phyloP scores from a whole-genome alignment of 1,139 yeast genomes.

The Saccharomyces hybrid region DNA sequence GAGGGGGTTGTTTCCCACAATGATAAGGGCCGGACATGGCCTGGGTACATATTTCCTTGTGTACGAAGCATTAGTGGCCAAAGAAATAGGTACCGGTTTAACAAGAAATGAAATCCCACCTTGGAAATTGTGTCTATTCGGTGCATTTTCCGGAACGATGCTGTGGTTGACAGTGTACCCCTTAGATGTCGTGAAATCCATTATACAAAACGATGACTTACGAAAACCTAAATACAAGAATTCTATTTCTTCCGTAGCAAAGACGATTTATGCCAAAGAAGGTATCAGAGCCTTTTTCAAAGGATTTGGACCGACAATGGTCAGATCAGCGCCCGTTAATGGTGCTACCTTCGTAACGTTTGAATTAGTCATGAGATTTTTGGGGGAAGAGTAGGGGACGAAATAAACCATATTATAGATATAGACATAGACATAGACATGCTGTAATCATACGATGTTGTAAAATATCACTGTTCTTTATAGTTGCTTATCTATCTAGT shows the following conservation, averaged over 20 bases:
- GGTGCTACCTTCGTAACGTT: slow-evolving; percentile 93
- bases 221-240: slow-evolving; percentile 36
- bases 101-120: slow-evolving; percentile 66
- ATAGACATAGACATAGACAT: not conserved
- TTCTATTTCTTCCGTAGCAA: slow-evolving; percentile 44
- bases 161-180: slow-evolving; percentile 82
- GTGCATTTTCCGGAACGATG: slow-evolving; percentile 81
- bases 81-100: slow-evolving; percentile 41
- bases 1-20: slow-evolving; percentile 74
- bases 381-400: slow-evolving; percentile 24
- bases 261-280: slow-evolving; percentile 42
- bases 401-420: not conserved
- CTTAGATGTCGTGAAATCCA: slow-evolving; percentile 76
- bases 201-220: slow-evolving; percentile 74
- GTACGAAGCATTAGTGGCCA: slow-evolving; percentile 74
- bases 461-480: not conserved
- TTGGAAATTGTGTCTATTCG: slow-evolving; percentile 71
- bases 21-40: slow-evolving; percentile 77
- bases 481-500: not conserved
- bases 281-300: slow-evolving; percentile 76
- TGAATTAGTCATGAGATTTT: slow-evolving; percentile 71
- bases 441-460: not conserved
- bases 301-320: slow-evolving; percentile 83
- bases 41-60: slow-evolving; percentile 84
- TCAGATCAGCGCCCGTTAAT: slow-evolving; percentile 95